Evolutionary conservation across 2,329 filamentous ascomycete genomes (phyloP), one percentile per base, ranked within the genome.

Genomic region (Fusarium sp.): DNA sequence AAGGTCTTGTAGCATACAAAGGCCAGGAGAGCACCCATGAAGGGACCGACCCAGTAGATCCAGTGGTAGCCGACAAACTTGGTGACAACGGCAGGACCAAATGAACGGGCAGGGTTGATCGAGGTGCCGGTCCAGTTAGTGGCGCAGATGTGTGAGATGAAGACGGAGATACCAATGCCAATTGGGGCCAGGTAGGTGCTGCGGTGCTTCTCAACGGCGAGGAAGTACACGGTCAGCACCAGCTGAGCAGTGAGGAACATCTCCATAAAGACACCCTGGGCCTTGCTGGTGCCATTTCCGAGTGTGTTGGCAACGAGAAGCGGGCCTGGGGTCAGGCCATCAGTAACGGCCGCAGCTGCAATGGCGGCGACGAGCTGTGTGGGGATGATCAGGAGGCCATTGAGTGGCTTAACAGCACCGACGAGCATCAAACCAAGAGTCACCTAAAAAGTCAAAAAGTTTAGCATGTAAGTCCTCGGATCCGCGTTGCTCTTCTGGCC

Each of bases 141-240:
- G 30, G 84, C 83, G 41, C 80, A 82, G 60, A 87, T 80, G 79
- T 88, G 83, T 6, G 84, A 84, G 50, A 94, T 87, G 80, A 95
- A 94, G 63, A 95, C 87, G 0, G 92, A 86, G 3, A 94, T 82
- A 1, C 93, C 93, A 75, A 95, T 94, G 14, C 91, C 92, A 5
- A 95, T 83, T 0, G 93, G 93, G 0, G 93, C 93, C 2, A 94
- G 83, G 78, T 88, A 94, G 0, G 93, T 95, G 3, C 90, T 90
- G 52, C 91, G 91, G 81, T 94, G 92, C 83, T 95, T 94, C 80
- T 94, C 92, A 5, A 90, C 89, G 0, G 92, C 92, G 52, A 94
- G 86, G 88, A 94, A 92, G 80, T 91, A 89, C 34, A 93, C 89
- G 4, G 91, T 88, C 63, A 93, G 85, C 9, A 92, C 87, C 11